phyloP scores from a whole-genome alignment of 1,284 basidiomycete genomes.

The Mycena sp. region DNA sequence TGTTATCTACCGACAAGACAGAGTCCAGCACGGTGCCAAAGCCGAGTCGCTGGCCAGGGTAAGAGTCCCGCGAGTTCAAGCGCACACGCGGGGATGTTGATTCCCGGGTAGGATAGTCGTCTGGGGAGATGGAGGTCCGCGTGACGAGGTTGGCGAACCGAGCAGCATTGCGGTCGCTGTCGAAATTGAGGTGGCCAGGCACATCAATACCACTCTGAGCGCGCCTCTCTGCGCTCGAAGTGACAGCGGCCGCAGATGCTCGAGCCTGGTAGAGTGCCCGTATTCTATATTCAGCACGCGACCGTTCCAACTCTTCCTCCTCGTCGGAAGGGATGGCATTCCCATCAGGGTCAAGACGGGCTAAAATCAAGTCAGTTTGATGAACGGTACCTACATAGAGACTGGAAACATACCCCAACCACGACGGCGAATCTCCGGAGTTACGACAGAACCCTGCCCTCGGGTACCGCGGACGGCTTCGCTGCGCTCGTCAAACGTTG shows the following conservation, averaged over 20 bases:
- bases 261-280: constrained; percentile 35
- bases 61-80: constrained; percentile 20
- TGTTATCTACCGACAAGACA: constrained; percentile 24
- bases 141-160: constrained; percentile 25
- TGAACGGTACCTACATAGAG: constrained; percentile 1
- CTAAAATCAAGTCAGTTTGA: constrained; percentile 41
- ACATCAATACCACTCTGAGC: constrained; percentile 16
- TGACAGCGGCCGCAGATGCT: constrained; percentile 4
- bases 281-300: constrained; percentile 47
- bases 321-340: constrained; percentile 64
- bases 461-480: constrained; percentile 1
- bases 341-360: constrained; percentile 64
- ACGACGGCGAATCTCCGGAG: constrained; percentile 46
- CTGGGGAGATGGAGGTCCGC: constrained; percentile 22
- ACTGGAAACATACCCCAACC: constrained; percentile 58
- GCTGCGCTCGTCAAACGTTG: constrained; percentile 9
- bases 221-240: constrained; percentile 12
- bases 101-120: constrained; percentile 14
- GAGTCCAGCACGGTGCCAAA: constrained; percentile 28
- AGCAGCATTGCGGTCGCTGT: background rate
- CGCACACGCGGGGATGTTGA: constrained; percentile 27
- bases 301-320: constrained; percentile 56
- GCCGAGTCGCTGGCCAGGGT: constrained; percentile 12
- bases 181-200: background rate
- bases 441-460: too few relatives aligned